Evolutionary conservation across 2,329 filamentous ascomycete species (phyloP), one percentile per base, ranked within the genome.

Genomic region (Penicillium sp.): DNA sequence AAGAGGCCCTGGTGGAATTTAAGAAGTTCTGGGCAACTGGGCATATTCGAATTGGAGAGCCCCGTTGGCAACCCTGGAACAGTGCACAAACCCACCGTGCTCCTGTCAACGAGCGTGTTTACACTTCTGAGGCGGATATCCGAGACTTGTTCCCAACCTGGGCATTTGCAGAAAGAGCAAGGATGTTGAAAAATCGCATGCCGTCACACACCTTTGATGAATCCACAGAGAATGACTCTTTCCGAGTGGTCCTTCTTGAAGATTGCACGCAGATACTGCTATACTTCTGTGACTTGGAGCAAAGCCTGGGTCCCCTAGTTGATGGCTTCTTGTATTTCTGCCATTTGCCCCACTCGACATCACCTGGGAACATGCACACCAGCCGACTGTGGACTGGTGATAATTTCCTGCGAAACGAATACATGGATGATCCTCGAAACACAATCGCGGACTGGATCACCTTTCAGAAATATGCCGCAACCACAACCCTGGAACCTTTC

Each of bases 1-100:
- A 63, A 21, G 33, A 62, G 50, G 49, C 62, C 60, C 15, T 75
- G 29, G 45, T 65, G n/a, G 62, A 67, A 0, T 89, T 96, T 60
- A 78, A 84, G 48, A 82, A 87, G 2, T 96, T 94, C 62, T 97
- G 94, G 94, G 91, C 96, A 58, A 90, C 86, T 56, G 93, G 97
- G 69, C 81, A 86, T 0, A 80, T 89, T 0, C 84, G 93, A 6
- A 83, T 96, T 54, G 93, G 93, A 10, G 93, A 97, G 65, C 68
- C 75, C 0, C 80, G 79, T 2, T 87, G 91, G 3, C 79, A 81
- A 60, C 91, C 92, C 0, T 97, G 92, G 92, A 69, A 62, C 25
- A 71, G 62, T 21, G 65, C 53, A 31, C 60, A 56, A 8, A 63
- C 48, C 47, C 25, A 57, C 80, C 2, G 78, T 81, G 19, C 15